Conservation (phyloP, 2,329 filamentous ascomycete species). For the Alternaria angustiovoidea region DNA sequence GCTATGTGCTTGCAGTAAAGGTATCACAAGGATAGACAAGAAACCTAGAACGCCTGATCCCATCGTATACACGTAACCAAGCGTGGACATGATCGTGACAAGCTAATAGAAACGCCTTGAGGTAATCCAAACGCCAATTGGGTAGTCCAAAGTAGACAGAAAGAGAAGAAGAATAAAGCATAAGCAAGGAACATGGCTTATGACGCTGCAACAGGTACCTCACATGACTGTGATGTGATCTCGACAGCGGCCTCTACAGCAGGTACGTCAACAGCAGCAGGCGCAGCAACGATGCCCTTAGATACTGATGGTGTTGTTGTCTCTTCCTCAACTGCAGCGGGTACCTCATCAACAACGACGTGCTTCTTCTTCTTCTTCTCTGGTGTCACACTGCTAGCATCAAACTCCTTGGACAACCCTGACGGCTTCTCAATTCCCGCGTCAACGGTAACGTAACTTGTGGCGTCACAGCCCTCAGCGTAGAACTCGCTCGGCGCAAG, state of each 20-base stretch:
- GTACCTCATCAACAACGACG: not conserved
- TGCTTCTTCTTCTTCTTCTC: constrained; percentile 19
- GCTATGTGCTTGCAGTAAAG: not conserved
- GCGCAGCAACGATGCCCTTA: not conserved
- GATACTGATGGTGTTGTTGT: not conserved
- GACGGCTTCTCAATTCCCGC: constrained; percentile 46
- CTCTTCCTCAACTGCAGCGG: not conserved
- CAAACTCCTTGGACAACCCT: constrained; percentile 46
- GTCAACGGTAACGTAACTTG: constrained; percentile 48
- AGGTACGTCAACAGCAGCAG: not conserved
- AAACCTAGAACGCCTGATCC: not conserved
- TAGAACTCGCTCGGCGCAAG: constrained; percentile 51
- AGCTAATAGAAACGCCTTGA: not conserved
- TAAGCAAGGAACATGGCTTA: not conserved
- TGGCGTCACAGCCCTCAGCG: constrained; percentile 47
- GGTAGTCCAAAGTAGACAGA: not conserved
- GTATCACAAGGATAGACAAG: constrained; percentile 1
- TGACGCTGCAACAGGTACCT: constrained; percentile 1
- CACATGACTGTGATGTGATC: not conserved
- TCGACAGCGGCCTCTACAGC: not conserved
- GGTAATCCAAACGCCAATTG: not conserved
- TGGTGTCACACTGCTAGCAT: constrained; percentile 25
- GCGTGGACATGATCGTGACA: not conserved
- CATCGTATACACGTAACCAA: not conserved
- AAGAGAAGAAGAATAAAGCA: not conserved